Evolutionary conservation across 805 yeast species (phyloP), one percentile per base, ranked within the genome.

Genomic region (Groenewaldozyma tartarivorans): DNA sequence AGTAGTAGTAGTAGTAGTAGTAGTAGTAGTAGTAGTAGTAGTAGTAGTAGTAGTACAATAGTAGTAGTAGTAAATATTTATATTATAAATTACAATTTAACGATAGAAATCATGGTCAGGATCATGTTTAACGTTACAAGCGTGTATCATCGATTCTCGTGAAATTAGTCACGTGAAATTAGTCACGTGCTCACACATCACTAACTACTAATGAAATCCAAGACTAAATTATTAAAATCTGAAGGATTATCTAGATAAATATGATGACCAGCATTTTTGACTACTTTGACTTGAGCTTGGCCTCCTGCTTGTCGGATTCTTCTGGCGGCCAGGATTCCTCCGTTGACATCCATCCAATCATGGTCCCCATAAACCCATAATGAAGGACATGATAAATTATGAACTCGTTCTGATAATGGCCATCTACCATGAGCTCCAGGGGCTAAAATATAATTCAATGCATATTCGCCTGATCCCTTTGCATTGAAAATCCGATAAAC

Each of bases 401-500:
- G 61, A 11, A 81, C 67, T 17, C 82, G 59, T 33, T 66, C 61
- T 4, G 60, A 57, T 40, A 90, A 63, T 1, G 97, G 94, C 51
- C 72, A 64, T 46, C 96, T 67, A 1, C 96, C 94, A 37, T 76
- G 75, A 0, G 95, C 97, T 2, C 97, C 98, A 4, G 96, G 94
- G 0, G 85, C 88, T 19, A 90, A 63, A 16, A 87, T 66, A 54
- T 81, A 82, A 49, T 85, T 82, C 48, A 92, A 66, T 68, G 90
- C 79, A 57, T 90, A 90, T 62, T 90, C 98, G 4, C 97, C 97
- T 0, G 94, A 83, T 0, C 98, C 98, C 3, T 69, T 74, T 5
- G 84, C 80, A 48, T 79, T 83, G 67, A 92, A 92, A 9, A 88
- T 84, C 3, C 79, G 74, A 60, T 90, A 88, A 0, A 90, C 67